Conservation (phyloP, 1,284 basidiomycete genomes). For the Irpex sp. region DNA sequence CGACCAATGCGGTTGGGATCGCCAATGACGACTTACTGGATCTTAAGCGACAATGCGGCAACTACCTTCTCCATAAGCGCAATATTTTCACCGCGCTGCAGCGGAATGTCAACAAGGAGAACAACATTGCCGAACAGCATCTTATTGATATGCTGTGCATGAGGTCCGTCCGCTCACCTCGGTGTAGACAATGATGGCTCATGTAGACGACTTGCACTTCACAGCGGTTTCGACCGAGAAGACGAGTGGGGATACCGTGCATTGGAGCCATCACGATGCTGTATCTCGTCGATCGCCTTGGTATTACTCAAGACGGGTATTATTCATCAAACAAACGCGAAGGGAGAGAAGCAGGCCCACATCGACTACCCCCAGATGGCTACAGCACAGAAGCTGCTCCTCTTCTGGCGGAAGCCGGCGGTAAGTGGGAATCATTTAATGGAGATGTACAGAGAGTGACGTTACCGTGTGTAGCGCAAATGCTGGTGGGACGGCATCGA, state of each 20-base stretch:
- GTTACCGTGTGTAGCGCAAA: conserved; percentile 66
- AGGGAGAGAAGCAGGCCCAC: conserved; percentile 64
- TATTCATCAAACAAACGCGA: conserved; percentile 54
- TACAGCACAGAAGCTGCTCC: conserved; percentile 93
- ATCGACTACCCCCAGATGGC: conserved; percentile 93
- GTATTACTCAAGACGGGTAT: conserved; percentile 98
- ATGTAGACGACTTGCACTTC: conserved; percentile 1
- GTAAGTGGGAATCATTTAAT: conserved; percentile 45
- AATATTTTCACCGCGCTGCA: conserved; percentile 98
- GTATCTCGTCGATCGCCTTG: conserved; percentile 97
- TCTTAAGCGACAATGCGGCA: conserved; percentile 82
- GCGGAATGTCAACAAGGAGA: conserved; percentile 98
- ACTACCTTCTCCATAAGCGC: conserved; percentile 83
- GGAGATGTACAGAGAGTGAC: conserved; percentile 7
- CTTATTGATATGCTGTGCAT: conserved; percentile 99
- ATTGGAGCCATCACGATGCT: conserved; percentile 91
- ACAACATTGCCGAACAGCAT: conserved; percentile 98
- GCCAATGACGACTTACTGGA: conserved; percentile 75
- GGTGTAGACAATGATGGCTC: conserved; percentile 4
- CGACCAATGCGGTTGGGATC: conserved; percentile 74
- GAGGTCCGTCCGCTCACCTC: conserved; percentile 58
- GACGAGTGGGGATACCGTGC: conserved; percentile 98
- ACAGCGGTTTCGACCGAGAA: conserved; percentile 91
- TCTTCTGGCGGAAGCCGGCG: conserved; percentile 99
- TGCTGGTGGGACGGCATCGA: conserved; percentile 99